Percentiles rank a stretch among this genome's conserved stretches.
Conservation (phyloP, 1,139 yeast species). For the Candida sanyaensis region DNA sequence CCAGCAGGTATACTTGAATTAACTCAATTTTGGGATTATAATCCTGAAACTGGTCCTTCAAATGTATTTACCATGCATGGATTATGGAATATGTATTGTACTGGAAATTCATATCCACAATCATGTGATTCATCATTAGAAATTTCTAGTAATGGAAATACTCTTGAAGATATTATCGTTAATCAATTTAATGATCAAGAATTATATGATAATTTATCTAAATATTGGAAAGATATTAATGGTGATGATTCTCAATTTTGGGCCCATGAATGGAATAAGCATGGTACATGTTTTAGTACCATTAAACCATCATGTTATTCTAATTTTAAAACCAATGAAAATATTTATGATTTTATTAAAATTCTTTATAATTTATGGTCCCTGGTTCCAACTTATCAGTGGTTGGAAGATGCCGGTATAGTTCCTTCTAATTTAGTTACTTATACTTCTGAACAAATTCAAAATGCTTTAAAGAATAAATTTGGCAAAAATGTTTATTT, state of each 20-base stretch:
- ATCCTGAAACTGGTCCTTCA: conserved; percentile 81
- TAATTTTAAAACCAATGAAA: conserved; percentile 34
- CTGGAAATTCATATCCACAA: conserved; percentile 43
- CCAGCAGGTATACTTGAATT: conserved; percentile 78
- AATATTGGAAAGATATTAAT: conserved; percentile 74
- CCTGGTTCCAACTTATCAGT: conserved; percentile 67
- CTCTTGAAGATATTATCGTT: conserved; percentile 54
- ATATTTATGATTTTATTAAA: conserved; percentile 77
- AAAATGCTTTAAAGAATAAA: conserved; percentile 57
- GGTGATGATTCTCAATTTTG: conserved; percentile 75
- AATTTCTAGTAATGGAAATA: conserved; percentile 27
- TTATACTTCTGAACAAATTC: conserved; percentile 64
- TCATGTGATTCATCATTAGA: conserved; percentile 72
- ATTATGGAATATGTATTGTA: conserved; percentile 49
- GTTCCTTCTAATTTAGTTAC: conserved; percentile 61
- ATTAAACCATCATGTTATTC: conserved; percentile 69
- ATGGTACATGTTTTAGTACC: conserved; percentile 88
- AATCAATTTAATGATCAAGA: conserved; percentile 48
- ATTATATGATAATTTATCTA: conserved; percentile 57
- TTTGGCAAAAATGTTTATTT: conserved; percentile 66
- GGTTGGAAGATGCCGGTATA: conserved; percentile 67
- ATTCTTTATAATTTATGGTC: conserved; percentile 64
- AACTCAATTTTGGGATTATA: conserved; percentile 94
- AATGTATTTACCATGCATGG: conserved; percentile 74
- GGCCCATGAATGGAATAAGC: conserved; percentile 93